Conservation (phyloP, 257 asterid genomes). For the Rauvolfia tetraphylla region DNA sequence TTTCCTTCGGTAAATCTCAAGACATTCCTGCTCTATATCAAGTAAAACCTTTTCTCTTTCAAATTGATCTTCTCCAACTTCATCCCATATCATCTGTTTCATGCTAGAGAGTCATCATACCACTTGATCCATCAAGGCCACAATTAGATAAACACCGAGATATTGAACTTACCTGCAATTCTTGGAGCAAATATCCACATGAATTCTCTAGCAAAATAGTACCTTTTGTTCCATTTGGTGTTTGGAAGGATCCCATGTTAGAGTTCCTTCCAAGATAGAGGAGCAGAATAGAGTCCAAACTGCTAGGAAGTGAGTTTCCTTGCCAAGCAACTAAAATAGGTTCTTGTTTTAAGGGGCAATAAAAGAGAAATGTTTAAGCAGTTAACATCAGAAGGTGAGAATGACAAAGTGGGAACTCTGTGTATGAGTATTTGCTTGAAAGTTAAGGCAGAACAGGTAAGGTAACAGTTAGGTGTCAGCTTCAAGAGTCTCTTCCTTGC, state of each 20-base stretch:
- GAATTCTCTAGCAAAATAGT: constrained; percentile 76
- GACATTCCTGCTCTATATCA: constrained; percentile 90
- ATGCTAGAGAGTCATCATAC: not conserved
- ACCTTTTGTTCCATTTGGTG: constrained; percentile 45
- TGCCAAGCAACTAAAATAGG: constrained; percentile 24
- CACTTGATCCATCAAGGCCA: not conserved
- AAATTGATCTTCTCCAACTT: constrained; percentile 76
- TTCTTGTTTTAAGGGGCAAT: constrained; percentile 28
- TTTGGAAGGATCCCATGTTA: constrained; percentile 63
- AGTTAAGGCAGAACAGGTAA: constrained; percentile 66
- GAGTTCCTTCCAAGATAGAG: constrained; percentile 15
- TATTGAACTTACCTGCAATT: constrained; percentile 63
- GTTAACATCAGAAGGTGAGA: constrained; percentile 34
- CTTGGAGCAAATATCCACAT: constrained; percentile 88
- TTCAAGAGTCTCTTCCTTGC: constrained; percentile 54
- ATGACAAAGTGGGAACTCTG: constrained; percentile 44
- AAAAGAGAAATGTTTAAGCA: constrained; percentile 13
- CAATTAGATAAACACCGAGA: not conserved
- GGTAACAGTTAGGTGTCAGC: constrained; percentile 58
- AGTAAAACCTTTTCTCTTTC: constrained; percentile 71
- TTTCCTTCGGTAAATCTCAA: constrained; percentile 84
- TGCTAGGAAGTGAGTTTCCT: constrained; percentile 13
- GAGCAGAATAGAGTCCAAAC: constrained; percentile 12
- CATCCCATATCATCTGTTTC: constrained; percentile 95
- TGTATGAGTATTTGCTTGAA: constrained; percentile 76